Evolutionary conservation across 2,329 filamentous ascomycete genomes (phyloP), one percentile per base, ranked within the genome.

Genomic region (Trichophyton mentagrophytes): DNA sequence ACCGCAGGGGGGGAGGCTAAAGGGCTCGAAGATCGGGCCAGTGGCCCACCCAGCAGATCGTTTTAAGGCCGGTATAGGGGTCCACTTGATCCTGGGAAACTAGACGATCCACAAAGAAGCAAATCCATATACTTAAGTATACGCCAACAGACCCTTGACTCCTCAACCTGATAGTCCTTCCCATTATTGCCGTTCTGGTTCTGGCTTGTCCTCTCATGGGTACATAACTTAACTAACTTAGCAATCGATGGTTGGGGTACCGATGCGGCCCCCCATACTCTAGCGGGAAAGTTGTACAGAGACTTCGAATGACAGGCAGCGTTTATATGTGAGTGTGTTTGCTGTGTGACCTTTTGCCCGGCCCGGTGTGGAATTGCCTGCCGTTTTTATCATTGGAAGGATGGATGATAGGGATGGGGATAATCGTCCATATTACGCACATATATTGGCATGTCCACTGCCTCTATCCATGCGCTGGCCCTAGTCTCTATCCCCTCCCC

Each of bases 311-410:
- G 49, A 53, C 49, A 53, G 49, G 49, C 49, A 53, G 49, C 49
- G 49, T 53, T 53, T 53, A 53, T 53, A 53, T 53, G 49, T 53
- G 49, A 53, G 49, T 53, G 27, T 53, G 49, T 53, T 30, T 30
- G 49, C 30, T 53, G 49, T 53, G 49, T n/a, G 49, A 53, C 49
- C 49, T 53, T 53, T 53, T 11, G 25, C 49, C 20, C 49, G 49
- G 49, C 8, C 49, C 22, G 5, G 22, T 25, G 49, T 53, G 49
- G 22, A 30, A 53, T 53, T 30, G 9, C 22, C 15, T 17, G 30
- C 33, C 33, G 9, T n/a, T n/a, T 27, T n/a, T 30, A 27, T 30
- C 22, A 6, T 13, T 38, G 33, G 33, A 38, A 38, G 11, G 33
- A 30, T 30, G 27, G 5, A 30, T 7, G 49, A 49, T 22, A 27